These are phyloP conservation scores for Nemania sp. DNA, from an alignment of 2,329 filamentous ascomycete genomes.

Conservation along the genomic window DNA sequence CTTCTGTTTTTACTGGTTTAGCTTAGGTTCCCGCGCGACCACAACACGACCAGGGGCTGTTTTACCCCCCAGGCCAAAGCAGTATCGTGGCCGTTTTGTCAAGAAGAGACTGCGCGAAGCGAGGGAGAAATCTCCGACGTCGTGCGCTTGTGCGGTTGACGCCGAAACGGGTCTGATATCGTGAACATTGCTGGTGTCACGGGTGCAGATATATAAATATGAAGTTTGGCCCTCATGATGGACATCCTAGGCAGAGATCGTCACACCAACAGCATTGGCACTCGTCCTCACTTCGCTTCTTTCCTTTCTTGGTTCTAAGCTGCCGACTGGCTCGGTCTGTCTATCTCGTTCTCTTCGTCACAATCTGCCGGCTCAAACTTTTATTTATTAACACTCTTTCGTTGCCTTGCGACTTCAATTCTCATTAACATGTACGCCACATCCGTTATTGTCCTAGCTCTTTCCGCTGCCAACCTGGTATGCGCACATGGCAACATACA, in stretches of 20 bases:
- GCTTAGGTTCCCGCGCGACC: neutral
- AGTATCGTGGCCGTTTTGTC: neutral
- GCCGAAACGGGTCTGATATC: conserved; percentile 1
- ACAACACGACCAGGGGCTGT: conserved; percentile 6
- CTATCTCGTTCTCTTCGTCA: conserved; percentile 12
- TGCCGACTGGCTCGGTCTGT: conserved; percentile 20
- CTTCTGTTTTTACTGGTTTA: conserved; percentile 14
- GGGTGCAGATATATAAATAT: conserved; percentile 27
- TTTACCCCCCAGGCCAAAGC: conserved; percentile 8
- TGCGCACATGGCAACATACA: conserved; percentile 31
- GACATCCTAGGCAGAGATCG: neutral
- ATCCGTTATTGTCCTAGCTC: conserved; percentile 5
- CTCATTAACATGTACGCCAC: conserved; percentile 23
- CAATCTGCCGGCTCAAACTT: neutral
- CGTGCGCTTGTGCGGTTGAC: neutral
- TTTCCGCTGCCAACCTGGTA: conserved; percentile 29
- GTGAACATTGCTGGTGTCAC: conserved; percentile 5
- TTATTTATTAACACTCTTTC: neutral
- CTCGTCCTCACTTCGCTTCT: conserved; percentile 9
- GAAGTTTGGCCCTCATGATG: neutral
- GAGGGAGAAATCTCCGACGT: neutral
- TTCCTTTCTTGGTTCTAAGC: conserved; percentile 3
- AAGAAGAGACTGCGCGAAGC: neutral
- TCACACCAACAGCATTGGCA: conserved; percentile 1
- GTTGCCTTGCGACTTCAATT: neutral